A percentile compares a stretch with the other conserved stretches of the same genome.
These are phyloP conservation scores for Trichoderma afroharzianum DNA, from an alignment of 2,329 filamentous ascomycete genomes.

Conservation along the genomic window DNA sequence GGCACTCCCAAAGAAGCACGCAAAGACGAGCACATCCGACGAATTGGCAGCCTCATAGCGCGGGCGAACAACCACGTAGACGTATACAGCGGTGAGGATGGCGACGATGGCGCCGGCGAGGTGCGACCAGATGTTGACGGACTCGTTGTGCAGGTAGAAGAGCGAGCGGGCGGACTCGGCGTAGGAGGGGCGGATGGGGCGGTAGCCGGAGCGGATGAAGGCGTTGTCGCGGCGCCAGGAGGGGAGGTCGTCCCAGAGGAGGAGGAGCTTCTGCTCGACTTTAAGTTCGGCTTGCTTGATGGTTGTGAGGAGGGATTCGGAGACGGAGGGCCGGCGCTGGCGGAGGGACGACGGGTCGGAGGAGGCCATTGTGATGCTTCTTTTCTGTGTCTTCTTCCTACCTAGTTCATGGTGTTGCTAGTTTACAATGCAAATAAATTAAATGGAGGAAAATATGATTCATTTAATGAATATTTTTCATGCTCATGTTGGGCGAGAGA, in stretches of 20 bases:
- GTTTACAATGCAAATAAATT: not conserved
- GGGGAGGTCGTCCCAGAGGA: constrained; percentile 58
- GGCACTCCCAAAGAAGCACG: constrained; percentile 75
- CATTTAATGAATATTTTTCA: not conserved
- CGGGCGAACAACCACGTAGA: constrained; percentile 57
- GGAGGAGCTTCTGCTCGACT: constrained; percentile 40
- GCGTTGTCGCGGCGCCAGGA: constrained; percentile 58
- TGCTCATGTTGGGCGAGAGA: not conserved
- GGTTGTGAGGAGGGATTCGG: constrained; percentile 26
- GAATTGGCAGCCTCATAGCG: constrained; percentile 61
- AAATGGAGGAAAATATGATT: not conserved
- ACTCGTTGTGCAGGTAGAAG: constrained; percentile 57
- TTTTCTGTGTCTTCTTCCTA: not conserved
- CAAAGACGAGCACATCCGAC: constrained; percentile 68
- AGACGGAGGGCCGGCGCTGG: constrained; percentile 29
- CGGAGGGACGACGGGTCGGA: constrained; percentile 22
- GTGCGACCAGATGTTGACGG: constrained; percentile 62
- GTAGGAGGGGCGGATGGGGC: constrained; percentile 48
- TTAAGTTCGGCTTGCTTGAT: constrained; percentile 37
- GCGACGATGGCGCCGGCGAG: constrained; percentile 63
- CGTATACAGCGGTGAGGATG: constrained; percentile 44
- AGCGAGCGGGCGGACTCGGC: constrained; percentile 44
- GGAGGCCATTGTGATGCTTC: not conserved
- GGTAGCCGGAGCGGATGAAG: constrained; percentile 54
- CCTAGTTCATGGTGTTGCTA: not conserved